Conservation (phyloP, 1,284 basidiomycete species). For the Tausonia pullulans region DNA sequence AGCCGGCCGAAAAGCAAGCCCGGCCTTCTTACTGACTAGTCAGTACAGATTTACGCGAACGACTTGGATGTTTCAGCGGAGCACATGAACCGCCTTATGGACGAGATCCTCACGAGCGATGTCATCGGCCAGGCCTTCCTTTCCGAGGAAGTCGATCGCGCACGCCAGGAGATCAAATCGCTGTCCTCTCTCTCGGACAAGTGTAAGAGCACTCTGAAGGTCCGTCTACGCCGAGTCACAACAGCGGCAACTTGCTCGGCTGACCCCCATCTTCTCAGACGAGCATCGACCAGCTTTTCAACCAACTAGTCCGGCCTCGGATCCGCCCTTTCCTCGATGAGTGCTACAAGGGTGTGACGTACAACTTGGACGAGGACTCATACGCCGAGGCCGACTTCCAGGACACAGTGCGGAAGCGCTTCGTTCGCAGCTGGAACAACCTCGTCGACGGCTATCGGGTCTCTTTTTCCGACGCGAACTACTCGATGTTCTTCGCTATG, state of each 20-base stretch:
- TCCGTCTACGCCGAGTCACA: constrained; percentile 29
- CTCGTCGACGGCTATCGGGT: constrained; percentile 78
- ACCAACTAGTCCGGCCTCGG: constrained; percentile 75
- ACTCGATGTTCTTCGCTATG: constrained; percentile 68
- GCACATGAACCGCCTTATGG: constrained; percentile 69
- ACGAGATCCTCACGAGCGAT: constrained; percentile 51
- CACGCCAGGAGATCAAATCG: constrained; percentile 39
- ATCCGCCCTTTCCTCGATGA: constrained; percentile 73
- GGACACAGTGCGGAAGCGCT: constrained; percentile 76
- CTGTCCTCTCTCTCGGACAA: constrained; percentile 49
- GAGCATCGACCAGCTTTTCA: constrained; percentile 88
- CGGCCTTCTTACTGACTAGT: neutral
- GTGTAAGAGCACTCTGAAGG: constrained; percentile 59
- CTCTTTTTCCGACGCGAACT: constrained; percentile 75
- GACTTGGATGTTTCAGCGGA: constrained; percentile 76
- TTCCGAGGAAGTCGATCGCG: constrained; percentile 44
- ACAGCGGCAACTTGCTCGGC: too few species aligned
- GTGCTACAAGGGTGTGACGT: constrained; percentile 78
- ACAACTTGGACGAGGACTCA: constrained; percentile 75
- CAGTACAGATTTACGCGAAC: constrained; percentile 65
- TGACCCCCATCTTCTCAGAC: constrained; percentile 38
- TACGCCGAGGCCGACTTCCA: constrained; percentile 74
- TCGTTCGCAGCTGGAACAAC: constrained; percentile 69
- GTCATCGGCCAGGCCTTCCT: constrained; percentile 59
- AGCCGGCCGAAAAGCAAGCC: neutral